Conservation (phyloP, 2,329 filamentous ascomycete genomes). For the Mollisiaceae sp. region DNA sequence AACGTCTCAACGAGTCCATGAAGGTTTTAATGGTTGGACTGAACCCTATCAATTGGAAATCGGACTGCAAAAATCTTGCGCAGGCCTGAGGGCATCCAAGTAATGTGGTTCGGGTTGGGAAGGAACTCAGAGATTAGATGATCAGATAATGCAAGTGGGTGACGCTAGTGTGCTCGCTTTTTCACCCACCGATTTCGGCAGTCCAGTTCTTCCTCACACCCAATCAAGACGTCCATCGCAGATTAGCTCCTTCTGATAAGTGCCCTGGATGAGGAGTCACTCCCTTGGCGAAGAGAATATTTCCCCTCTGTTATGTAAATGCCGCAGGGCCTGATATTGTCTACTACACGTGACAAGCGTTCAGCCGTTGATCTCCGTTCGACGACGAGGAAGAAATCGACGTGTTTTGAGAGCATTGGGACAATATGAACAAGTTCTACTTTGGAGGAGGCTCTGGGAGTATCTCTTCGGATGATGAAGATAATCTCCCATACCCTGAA, state of each 20-base stretch:
- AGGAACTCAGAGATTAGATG: conserved; percentile 3
- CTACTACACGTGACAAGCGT: conserved; percentile 20
- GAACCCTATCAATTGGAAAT: conserved; percentile 17
- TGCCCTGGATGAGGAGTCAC: conserved; percentile 20
- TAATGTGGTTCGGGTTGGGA: too few species aligned
- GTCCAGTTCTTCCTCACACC: conserved; percentile 5
- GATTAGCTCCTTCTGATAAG: conserved; percentile 12
- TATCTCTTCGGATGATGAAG: conserved; percentile 56
- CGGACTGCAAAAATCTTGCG: conserved; percentile 6
- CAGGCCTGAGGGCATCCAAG: too few species aligned
- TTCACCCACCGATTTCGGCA: background rate
- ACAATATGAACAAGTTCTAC: conserved; percentile 55
- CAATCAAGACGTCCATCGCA: conserved; percentile 25
- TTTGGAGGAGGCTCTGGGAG: conserved; percentile 42
- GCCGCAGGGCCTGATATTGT: conserved; percentile 3
- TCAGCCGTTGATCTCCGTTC: too few species aligned
- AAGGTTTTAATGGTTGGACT: background rate
- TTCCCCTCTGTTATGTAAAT: conserved; percentile 22
- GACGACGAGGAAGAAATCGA: background rate
- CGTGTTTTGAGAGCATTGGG: background rate
- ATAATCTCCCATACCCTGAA: conserved; percentile 83
- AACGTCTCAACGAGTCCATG: background rate
- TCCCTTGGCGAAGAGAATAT: conserved; percentile 18
- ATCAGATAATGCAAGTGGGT: background rate
- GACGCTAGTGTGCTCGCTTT: background rate